Percentiles rank a stretch among this genome's conserved stretches.
Conservation (phyloP, 192 early-diverging fungal species). For the Coemansia sp. region DNA sequence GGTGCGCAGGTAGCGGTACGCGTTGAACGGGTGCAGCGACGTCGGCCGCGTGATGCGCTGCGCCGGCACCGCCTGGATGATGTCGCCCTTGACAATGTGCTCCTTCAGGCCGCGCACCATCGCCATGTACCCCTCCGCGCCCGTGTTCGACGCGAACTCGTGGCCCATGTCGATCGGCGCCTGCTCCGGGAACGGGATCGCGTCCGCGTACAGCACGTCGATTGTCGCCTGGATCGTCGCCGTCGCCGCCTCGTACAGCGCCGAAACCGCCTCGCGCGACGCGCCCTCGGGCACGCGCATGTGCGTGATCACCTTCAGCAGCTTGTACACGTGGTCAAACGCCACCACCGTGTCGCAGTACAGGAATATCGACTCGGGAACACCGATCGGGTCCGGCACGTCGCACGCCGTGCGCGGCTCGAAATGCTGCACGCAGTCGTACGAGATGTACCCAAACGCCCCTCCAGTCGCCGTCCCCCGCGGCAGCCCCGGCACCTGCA, state of each 20-base stretch:
- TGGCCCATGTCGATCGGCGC: conserved; percentile 64
- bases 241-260: conserved; percentile 68
- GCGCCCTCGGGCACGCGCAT: conserved; percentile 63
- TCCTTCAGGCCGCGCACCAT: conserved; percentile 88
- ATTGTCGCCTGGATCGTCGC: conserved; percentile 70
- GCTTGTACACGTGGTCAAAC: conserved; percentile 92
- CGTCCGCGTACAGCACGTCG: conserved; percentile 63
- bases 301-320: conserved; percentile 91
- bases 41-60: conserved; percentile 88
- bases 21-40: conserved; percentile 95
- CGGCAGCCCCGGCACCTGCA: conserved; percentile 79
- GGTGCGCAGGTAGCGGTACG: conserved; percentile 91
- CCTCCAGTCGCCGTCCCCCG: conserved; percentile 66
- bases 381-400: conserved; percentile 77
- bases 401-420: conserved; percentile 85
- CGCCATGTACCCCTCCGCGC: conserved; percentile 82
- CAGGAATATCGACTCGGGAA: conserved; percentile 94
- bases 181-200: conserved; percentile 80
- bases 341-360: conserved; percentile 94
- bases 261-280: conserved; percentile 54
- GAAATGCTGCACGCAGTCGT: conserved; percentile 98
- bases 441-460: conserved; percentile 95
- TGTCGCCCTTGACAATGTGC: conserved; percentile 93
- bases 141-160: conserved; percentile 81
- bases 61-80: conserved; percentile 97